Evolutionary conservation across 352 stramenopile genomes (phyloP), one percentile per base, ranked within the genome.

Genomic region (Globisporangium recalcitrans): DNA sequence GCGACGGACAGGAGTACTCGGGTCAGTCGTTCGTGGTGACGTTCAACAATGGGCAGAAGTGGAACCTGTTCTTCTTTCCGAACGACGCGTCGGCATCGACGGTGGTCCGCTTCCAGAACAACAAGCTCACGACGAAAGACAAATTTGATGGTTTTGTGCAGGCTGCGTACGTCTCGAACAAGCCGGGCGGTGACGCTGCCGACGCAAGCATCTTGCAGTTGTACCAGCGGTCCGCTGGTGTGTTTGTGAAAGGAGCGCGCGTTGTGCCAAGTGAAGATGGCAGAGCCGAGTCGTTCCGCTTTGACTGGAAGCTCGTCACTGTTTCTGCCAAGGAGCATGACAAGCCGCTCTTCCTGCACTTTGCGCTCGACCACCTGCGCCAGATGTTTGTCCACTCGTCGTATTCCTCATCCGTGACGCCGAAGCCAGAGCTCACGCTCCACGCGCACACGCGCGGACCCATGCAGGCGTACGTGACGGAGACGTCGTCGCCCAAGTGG

Each of bases 1-100:
- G 68, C 38, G 75, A 80, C 4, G 68, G 74, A 1, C 52, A 69
- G 14, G 67, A 80, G 26, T 68, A 83, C 29, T 64, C 75, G 19
- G 78, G 70, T 9, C 57, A 74, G 40, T 71, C 59, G 26, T 83
- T 92, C 29, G 70, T 82, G 3, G 62, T 94, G 32, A 72, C 75
- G 36, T 66, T 91, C n/a, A 90, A 94, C 64, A 92, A 92, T 24
- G 77, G 76, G 22, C 82, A 92, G 26, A 74, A 77, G 47, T 94
- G 85, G 85, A 65, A 87, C 14, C 53, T 92, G 26, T 88, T 81
- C 60, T 83, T 87, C 49, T 90, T 85, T 52, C 68, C 74, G 2
- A 69, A 55, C 14, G 22, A 22, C 0, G 36, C 60, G 42, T 16
- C 60, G 2, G 62, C 52, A 11, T 52, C 58, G 5, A 58, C 11